Evolutionary conservation across 495 filamentous ascomycete genomes (phyloP), one percentile per base, ranked within the genome.

Genomic region (Penicillium angulare): DNA sequence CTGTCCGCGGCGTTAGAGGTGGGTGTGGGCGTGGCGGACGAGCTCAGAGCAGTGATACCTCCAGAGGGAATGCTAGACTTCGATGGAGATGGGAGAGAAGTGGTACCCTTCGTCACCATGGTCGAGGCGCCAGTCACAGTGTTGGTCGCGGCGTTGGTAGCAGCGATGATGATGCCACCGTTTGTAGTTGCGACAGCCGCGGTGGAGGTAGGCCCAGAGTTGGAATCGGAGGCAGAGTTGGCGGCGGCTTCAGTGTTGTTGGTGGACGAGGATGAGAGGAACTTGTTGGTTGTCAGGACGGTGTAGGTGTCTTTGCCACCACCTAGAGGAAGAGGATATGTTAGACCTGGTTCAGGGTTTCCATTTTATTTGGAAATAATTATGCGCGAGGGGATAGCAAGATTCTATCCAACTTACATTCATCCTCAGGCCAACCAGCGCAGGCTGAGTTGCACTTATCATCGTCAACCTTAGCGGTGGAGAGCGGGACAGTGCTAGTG

Each of bases 321-420:
- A 44, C 73, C 73, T 76, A 31, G 17, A 43, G 0, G 5, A 20
- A 10, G 3, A 12, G n/a, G n/a, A n/a, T n/a, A 24, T 21, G 45
- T 47, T 27, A 43, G 50, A 20, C 22, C 9, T 26, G 21, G 5
- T 26, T 40, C 59, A 15, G n/a, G n/a, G n/a, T n/a, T n/a, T n/a
- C n/a, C n/a, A n/a, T n/a, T n/a, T n/a, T n/a, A n/a, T n/a, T n/a
- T n/a, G n/a, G n/a, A n/a, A 46, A 3, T 17, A 6, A 8, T 38
- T 38, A 7, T 17, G 7, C 26, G n/a, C 16, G 3, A 15, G 12
- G n/a, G n/a, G n/a, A n/a, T n/a, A n/a, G n/a, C n/a, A n/a, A n/a
- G n/a, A n/a, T n/a, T n/a, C n/a, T n/a, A 32, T 31, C 10, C 13
- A 47, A 63, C 69, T 54, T 65, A 75, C 74, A 76, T 0, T 40